Base-by-base conservation (phyloP, 2,329 filamentous ascomycete species). In the Plenodomus biglobosus region DNA sequence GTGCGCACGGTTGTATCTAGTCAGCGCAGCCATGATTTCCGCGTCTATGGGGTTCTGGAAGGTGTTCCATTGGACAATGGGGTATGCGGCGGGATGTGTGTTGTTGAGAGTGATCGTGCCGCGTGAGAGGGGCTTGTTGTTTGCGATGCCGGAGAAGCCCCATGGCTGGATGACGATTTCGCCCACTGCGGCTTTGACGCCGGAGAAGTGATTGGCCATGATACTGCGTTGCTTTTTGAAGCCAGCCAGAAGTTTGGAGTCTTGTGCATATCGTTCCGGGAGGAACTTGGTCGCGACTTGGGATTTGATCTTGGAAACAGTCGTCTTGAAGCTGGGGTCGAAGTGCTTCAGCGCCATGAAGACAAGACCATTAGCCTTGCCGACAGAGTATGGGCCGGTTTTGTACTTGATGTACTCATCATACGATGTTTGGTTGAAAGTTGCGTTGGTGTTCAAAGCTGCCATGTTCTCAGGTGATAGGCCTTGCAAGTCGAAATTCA, bases 41-140 rank as follows among this genome's bases (percentile, higher is more conserved):
- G 57, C 51, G 40, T 75, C 71, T 11, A 68, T 45, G 2, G 68
- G 68, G 48, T 72, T 68, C 13, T 59, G 47, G 30, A 53, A 65
- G 13, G 69, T 59, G 38, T 61, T 62, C 37, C 56, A 66, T 24
- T 65, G 45, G 19, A 71, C 48, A 11, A 69, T 46, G 8, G 69
- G 69, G 13, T 52, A 51, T 1, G 51, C 56, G 1, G 41, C 32
- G 4, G 67, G 68, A 36, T 70, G 51, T 13, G 68, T 62, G 3
- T 61, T 61, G 46, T 72, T 68, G 32, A 73, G 57, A 3, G 53
- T 62, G 22, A 73, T 58, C 5, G 64, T 67, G 11, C 71, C 72
- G 22, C 71, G 66, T 1, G 56, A 58, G n/a, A 59, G 46, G 5
- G 57, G 48, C 18, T 60, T 57, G 17, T 58, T 43, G 6, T 52